Base-by-base conservation (phyloP, 2,329 filamentous ascomycete species). In the Alternaria atra region DNA sequence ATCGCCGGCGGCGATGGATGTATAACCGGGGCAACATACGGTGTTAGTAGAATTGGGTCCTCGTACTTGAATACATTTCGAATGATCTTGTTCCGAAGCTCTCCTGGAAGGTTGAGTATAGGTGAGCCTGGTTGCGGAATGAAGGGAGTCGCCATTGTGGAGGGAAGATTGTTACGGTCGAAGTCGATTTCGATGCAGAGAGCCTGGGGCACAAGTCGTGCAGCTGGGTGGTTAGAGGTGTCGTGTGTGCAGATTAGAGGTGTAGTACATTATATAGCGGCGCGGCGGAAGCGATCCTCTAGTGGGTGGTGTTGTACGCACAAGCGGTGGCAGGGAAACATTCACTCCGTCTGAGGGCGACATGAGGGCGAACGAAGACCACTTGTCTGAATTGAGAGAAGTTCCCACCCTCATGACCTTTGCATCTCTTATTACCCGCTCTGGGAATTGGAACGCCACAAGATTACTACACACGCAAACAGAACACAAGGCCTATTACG, bases 1-100 rank as follows among this genome's bases (percentile, higher is more conserved):
- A 51, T 34, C 17, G 32, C 20, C 8, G 47, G 47, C 32, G 20
- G 15, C 7, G 32, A 29, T 10, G n/a, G 43, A 20, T 10, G 10
- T 12, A 25, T 30, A 9, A 25, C 5, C 5, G 5, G n/a, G 1
- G 12, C 6, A 5, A 47, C 29, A 29, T 13, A 5, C 2, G 27
- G 30, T 37, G 25, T 5, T 15, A 51, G 32, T n/a, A 51, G 13
- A 23, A 51, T 37, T 32, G 17, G 20, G 17, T 20, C 20, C 13
- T 15, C 30, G n/a, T 51, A 17, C 13, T 37, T 51, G 32, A 35
- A 37, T 2, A 27, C 7, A 20, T 51, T 51, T 23, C 47, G 47
- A 51, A n/a, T 17, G 1, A 51, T 51, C 30, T 51, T 51, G 32
- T 51, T 51, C n/a, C 47, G 47, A 25, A 51, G 13, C 34, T 51